Percentiles rank a stretch among this genome's conserved stretches.
Conservation (phyloP, 2,329 filamentous ascomycete species). For the Paracorniculantispora psalliotae region DNA sequence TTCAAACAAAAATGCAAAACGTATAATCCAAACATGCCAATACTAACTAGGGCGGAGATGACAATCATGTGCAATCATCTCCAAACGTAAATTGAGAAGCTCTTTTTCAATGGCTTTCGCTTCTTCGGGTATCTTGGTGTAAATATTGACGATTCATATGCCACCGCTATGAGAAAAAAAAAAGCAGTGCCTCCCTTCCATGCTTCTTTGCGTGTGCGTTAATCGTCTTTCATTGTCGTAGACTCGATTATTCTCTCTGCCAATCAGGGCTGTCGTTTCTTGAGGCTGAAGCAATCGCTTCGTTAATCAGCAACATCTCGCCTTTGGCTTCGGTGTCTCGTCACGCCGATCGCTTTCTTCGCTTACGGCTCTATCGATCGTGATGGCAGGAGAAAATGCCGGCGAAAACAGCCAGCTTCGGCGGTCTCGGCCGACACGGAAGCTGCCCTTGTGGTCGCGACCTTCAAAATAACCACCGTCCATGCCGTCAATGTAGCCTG, state of each 20-base stretch:
- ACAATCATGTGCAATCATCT: slow-evolving; percentile 1
- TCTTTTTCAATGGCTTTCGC: background rate
- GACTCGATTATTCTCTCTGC: background rate
- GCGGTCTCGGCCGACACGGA: slow-evolving; percentile 53
- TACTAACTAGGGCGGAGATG: background rate
- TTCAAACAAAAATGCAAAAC: background rate
- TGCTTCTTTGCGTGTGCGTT: too few relatives aligned
- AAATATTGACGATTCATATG: background rate
- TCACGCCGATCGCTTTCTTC: slow-evolving; percentile 19
- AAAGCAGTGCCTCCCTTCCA: too few relatives aligned
- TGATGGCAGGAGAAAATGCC: slow-evolving; percentile 47
- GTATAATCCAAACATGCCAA: slow-evolving; percentile 3
- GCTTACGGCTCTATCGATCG: slow-evolving; percentile 38
- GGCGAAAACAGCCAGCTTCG: slow-evolving; percentile 57
- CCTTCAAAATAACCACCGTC: slow-evolving; percentile 50
- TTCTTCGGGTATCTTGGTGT: background rate
- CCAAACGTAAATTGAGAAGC: background rate
- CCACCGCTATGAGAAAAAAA: too few relatives aligned
- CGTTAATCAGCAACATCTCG: slow-evolving; percentile 23
- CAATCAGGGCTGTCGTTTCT: background rate
- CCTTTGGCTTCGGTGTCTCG: slow-evolving; percentile 20
- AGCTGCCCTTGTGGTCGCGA: slow-evolving; percentile 43
- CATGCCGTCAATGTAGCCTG: slow-evolving; percentile 40
- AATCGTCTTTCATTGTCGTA: too few relatives aligned
- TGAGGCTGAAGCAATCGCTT: background rate